Evolutionary conservation across 306 rosid species (phyloP).

Genomic region (Carpinus viminea): DNA sequence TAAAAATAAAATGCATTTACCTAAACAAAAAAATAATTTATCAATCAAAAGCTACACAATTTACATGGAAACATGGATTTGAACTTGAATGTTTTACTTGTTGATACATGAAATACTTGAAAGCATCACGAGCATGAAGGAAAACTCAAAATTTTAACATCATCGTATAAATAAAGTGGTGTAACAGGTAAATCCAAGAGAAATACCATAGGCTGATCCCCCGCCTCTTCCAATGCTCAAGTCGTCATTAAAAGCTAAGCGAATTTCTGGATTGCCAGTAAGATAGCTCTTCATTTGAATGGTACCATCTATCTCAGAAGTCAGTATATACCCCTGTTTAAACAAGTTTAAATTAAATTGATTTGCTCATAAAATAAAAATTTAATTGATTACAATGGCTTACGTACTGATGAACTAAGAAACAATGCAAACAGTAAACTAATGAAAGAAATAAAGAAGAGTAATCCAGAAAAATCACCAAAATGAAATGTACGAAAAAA

Average conservation of each 20-base stretch:
- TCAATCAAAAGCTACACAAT: constrained; percentile 23
- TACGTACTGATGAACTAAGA: neutral
- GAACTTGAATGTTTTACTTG: constrained; percentile 10
- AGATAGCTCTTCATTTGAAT: constrained; percentile 96
- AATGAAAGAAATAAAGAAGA: neutral
- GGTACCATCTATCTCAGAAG: constrained; percentile 93
- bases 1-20: constrained; percentile 12
- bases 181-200: constrained; percentile 2
- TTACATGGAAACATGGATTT: constrained; percentile 2
- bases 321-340: constrained; percentile 78
- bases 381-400: constrained; percentile 14
- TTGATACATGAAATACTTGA: constrained; percentile 14
- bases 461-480: neutral
- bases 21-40: constrained; percentile 5
- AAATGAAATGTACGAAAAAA: neutral
- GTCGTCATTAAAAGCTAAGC: constrained; percentile 85
- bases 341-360: constrained; percentile 26
- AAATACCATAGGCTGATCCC: constrained; percentile 55
- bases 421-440: neutral
- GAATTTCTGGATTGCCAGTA: constrained; percentile 81
- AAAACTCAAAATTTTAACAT: neutral
- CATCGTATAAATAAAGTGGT: neutral
- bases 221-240: constrained; percentile 68
- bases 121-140: constrained; percentile 23
- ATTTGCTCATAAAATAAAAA: neutral